These are phyloP conservation scores for Barnettozyma californica DNA, from an alignment of 805 yeast species.

Conservation along the genomic window DNA sequence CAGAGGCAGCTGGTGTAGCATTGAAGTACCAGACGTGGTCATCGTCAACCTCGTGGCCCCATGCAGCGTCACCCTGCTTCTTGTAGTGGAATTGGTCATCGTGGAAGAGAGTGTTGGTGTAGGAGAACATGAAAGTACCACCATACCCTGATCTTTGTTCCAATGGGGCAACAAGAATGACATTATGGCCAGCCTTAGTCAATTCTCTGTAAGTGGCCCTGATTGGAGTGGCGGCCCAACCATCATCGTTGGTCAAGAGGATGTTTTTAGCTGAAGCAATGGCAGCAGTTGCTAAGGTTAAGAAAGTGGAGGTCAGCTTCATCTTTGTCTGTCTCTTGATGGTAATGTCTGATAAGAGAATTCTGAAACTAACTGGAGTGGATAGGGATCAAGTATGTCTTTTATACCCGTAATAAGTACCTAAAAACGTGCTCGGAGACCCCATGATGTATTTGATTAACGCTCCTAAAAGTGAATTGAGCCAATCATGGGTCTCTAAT, in stretches of 20 bases:
- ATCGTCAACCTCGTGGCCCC: constrained; percentile 46
- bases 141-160: constrained; percentile 50
- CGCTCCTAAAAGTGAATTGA: no score
- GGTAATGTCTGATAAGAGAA: no score
- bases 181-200: constrained; percentile 43
- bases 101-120: constrained; percentile 31
- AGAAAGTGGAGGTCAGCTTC: constrained; percentile 4
- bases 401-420: no score
- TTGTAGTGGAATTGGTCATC: constrained; percentile 46
- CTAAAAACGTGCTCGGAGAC: no score
- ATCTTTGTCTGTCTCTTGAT: neutral
- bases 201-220: constrained; percentile 49
- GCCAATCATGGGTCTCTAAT: no score
- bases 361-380: no score
- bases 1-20: constrained; percentile 51
- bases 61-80: constrained; percentile 44
- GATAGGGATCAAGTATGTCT: no score
- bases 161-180: constrained; percentile 46
- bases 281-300: constrained; percentile 2
- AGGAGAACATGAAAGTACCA: constrained; percentile 45
- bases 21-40: constrained; percentile 47
- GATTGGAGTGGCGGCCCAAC: constrained; percentile 52
- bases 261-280: constrained; percentile 34
- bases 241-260: constrained; percentile 50
- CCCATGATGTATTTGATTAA: no score